These are phyloP conservation scores for Schrenkiella parvula DNA, from an alignment of 345 rosid genomes.

Conservation along the genomic window DNA sequence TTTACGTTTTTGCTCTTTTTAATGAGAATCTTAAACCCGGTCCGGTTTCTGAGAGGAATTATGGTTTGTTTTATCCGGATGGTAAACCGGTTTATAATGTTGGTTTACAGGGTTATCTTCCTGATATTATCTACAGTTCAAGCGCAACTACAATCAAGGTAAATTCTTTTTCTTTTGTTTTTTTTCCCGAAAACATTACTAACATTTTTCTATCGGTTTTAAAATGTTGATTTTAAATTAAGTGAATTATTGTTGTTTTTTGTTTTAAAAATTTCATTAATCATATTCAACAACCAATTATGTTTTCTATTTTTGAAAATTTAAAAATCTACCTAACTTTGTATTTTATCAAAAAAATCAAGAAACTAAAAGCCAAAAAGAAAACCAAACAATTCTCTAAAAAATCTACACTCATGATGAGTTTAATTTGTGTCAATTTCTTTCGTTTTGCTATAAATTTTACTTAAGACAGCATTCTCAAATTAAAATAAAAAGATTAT, in stretches of 20 bases:
- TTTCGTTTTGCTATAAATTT: neutral
- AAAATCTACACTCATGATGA: neutral
- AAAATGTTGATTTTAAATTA: neutral
- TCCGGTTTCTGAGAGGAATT: conserved; percentile 85
- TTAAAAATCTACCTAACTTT: neutral
- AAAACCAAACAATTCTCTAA: neutral
- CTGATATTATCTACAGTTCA: conserved; percentile 47
- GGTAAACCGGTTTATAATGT: conserved; percentile 76
- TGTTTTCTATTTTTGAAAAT: neutral
- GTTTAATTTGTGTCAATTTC: neutral
- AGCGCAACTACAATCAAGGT: conserved; percentile 38
- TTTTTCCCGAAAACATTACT: neutral
- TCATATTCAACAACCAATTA: no score
- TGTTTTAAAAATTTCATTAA: no score
- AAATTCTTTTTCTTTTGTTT: conserved; percentile 2
- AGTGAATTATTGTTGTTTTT: no score
- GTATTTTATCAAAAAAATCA: no score
- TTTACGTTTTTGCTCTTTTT: conserved; percentile 81
- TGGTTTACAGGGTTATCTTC: conserved; percentile 64
- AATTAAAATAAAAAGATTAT: no score
- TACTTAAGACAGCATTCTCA: neutral
- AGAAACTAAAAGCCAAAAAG: no score
- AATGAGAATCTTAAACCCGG: conserved; percentile 90
- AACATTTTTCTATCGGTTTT: neutral
- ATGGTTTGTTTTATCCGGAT: conserved; percentile 78